A percentile compares a stretch with the other conserved stretches of the same genome.
Conservation (phyloP, 1,284 basidiomycete species). For the Moniliella sp. region DNA sequence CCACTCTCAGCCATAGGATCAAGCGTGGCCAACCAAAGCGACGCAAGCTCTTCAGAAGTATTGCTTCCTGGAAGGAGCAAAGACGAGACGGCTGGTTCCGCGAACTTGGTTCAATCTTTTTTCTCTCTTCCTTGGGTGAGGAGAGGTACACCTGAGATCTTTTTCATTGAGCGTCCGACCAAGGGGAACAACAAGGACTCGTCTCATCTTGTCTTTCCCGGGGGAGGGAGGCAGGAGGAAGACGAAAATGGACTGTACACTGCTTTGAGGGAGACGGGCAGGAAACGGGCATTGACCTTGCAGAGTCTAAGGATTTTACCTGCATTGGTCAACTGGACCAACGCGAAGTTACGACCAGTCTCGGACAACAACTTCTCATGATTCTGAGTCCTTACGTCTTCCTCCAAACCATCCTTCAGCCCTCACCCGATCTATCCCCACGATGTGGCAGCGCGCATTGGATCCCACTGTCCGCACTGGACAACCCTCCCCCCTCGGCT, state of each 20-base stretch:
- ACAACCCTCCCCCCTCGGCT: constrained; percentile 42
- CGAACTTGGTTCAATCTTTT: constrained; percentile 7
- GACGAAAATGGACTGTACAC: constrained; percentile 83
- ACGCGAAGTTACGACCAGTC: constrained; percentile 86
- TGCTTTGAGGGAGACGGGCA: constrained; percentile 93
- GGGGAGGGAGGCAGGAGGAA: constrained; percentile 69
- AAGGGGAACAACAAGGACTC: constrained; percentile 28
- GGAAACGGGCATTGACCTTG: constrained; percentile 88
- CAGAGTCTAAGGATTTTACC: constrained; percentile 66
- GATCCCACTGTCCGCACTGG: constrained; percentile 48
- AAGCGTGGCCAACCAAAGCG: not conserved
- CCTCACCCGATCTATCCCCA: constrained; percentile 49
- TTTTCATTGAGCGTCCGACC: constrained; percentile 31
- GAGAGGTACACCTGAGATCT: constrained; percentile 27
- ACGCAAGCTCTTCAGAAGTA: constrained; percentile 2
- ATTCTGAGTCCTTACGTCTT: constrained; percentile 82
- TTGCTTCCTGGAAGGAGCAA: constrained; percentile 1
- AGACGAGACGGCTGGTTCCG: not conserved
- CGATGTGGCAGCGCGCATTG: constrained; percentile 77
- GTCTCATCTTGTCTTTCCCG: constrained; percentile 77
- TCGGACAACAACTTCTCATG: constrained; percentile 92
- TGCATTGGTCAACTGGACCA: constrained; percentile 86
- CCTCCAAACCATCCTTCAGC: constrained; percentile 53
- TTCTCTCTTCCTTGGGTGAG: constrained; percentile 30
- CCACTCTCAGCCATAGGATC: not conserved